phyloP scores from a whole-genome alignment of 1,284 basidiomycete species.

The Apiotrichum akiyoshidainum region DNA sequence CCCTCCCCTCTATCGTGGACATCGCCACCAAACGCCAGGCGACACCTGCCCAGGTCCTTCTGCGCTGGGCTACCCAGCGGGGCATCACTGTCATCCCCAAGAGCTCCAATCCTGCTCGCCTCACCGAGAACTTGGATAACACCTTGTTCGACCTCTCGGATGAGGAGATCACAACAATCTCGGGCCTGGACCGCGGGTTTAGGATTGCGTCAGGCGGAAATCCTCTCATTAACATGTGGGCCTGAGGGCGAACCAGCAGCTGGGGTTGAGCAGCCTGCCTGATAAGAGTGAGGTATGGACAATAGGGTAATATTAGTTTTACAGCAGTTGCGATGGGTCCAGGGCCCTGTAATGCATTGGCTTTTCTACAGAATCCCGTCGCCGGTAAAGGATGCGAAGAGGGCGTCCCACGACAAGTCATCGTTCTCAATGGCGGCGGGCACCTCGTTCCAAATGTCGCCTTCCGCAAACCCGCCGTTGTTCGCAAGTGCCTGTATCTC shows the following conservation, averaged over 20 bases:
- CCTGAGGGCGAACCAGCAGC: conserved; percentile 10
- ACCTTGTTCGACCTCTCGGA: conserved; percentile 60
- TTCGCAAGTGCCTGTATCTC: too few species aligned
- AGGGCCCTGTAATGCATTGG: too few species aligned
- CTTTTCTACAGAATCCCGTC: too few species aligned
- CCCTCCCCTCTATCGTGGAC: conserved; percentile 56
- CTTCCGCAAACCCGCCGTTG: too few species aligned
- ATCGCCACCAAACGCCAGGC: conserved; percentile 52
- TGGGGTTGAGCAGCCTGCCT: too few species aligned
- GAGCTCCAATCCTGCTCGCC: conserved; percentile 51
- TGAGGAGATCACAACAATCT: conserved; percentile 62
- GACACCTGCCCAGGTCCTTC: conserved; percentile 40
- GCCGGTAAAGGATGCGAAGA: too few species aligned
- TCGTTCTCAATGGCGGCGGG: too few species aligned
- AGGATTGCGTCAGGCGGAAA: conserved; percentile 67
- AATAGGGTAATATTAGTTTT: too few species aligned
- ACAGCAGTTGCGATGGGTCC: too few species aligned
- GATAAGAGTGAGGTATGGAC: too few species aligned
- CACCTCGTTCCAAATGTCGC: too few species aligned
- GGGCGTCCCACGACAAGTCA: too few species aligned
- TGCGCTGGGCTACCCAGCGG: conserved; percentile 44
- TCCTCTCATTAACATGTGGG: conserved; percentile 63
- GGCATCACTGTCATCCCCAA: conserved; percentile 68
- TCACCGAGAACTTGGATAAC: conserved; percentile 62
- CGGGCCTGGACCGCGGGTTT: conserved; percentile 62